Conservation (phyloP, 2,329 filamentous ascomycete genomes). For the Chaetomiaceae sp. region DNA sequence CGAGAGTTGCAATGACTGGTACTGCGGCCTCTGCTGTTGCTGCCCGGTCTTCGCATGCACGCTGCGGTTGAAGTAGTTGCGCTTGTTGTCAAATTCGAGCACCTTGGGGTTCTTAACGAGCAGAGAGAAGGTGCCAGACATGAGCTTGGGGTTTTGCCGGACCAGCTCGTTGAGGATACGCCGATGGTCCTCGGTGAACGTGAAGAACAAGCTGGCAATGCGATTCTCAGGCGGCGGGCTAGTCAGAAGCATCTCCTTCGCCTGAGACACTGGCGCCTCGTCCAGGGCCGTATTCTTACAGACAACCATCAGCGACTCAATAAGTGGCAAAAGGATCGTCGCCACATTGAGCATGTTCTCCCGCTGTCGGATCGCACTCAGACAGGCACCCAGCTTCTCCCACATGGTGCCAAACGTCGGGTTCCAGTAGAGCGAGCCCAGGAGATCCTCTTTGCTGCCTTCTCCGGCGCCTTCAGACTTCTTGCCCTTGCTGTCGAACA, state of each 20-base stretch:
- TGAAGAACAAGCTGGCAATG: conserved; percentile 91
- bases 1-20: conserved; percentile 71
- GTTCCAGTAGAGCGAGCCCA: conserved; percentile 85
- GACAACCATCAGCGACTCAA: conserved; percentile 97
- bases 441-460: conserved; percentile 69
- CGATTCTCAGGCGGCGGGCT: conserved; percentile 73
- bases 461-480: conserved; percentile 40
- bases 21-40: conserved; percentile 62
- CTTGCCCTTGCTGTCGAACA: conserved; percentile 77
- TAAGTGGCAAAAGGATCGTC: conserved; percentile 87
- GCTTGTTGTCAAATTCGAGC: conserved; percentile 98
- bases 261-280: conserved; percentile 48
- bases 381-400: conserved; percentile 83
- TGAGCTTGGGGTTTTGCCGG: conserved; percentile 91
- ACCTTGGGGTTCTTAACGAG: conserved; percentile 98
- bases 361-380: conserved; percentile 80
- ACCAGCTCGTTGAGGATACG: conserved; percentile 98
- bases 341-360: conserved; percentile 97
- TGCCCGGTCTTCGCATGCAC: conserved; percentile 66
- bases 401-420: conserved; percentile 85
- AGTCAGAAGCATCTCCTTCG: conserved; percentile 64
- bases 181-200: conserved; percentile 93
- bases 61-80: conserved; percentile 95
- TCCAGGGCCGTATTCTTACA: conserved; percentile 93
- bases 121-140: conserved; percentile 95